Percentiles rank a stretch among this genome's conserved stretches.
These are phyloP conservation scores for Yamadazyma olivae DNA, from an alignment of 805 yeast genomes.

Conservation along the genomic window DNA sequence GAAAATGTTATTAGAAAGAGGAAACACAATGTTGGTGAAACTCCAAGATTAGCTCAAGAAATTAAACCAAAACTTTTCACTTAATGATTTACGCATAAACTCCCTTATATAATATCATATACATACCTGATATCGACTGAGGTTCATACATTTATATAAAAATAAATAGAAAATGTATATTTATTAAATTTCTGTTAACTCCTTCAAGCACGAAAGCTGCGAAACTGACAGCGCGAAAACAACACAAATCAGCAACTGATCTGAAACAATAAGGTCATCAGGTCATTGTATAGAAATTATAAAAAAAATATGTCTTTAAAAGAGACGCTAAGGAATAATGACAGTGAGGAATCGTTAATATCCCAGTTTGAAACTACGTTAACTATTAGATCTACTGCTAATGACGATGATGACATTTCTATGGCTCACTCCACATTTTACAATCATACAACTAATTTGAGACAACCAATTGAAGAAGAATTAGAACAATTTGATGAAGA, in stretches of 20 bases:
- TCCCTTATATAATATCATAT: not conserved
- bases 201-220: too few species aligned
- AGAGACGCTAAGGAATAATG: conserved; percentile 17
- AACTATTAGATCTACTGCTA: conserved; percentile 36
- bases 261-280: too few species aligned
- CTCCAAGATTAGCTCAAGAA: conserved; percentile 28
- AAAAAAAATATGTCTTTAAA: conserved; percentile 10
- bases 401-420: conserved; percentile 36
- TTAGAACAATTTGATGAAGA: conserved; percentile 33
- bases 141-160: too few species aligned
- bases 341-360: conserved; percentile 36
- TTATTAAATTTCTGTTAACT: too few species aligned
- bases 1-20: conserved; percentile 88
- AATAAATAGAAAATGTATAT: too few species aligned
- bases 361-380: conserved; percentile 45
- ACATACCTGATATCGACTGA: too few species aligned
- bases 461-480: conserved; percentile 20
- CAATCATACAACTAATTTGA: conserved; percentile 17
- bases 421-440: conserved; percentile 33
- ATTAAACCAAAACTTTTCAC: conserved; percentile 4
- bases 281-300: too few species aligned
- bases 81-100: conserved; percentile 1
- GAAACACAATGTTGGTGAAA: conserved; percentile 47
- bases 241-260: too few species aligned
- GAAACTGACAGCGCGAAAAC: too few species aligned